Conservation (phyloP, 179 eudicot species). For the Silene noctiflora region DNA sequence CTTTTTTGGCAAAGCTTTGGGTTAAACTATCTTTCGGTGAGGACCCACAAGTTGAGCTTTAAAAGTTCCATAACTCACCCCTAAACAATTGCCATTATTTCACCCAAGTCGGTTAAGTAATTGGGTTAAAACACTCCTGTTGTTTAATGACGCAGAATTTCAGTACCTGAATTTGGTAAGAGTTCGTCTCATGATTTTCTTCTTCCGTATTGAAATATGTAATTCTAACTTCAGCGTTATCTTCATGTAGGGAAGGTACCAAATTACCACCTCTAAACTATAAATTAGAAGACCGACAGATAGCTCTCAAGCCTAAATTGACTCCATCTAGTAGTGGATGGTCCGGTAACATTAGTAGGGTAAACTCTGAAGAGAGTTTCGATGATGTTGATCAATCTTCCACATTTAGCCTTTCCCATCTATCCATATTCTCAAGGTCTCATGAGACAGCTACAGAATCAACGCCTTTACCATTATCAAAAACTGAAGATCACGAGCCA, state of each 20-base stretch:
- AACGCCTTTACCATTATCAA: slow-evolving; percentile 15
- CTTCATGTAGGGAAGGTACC: slow-evolving; percentile 52
- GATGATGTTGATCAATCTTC: slow-evolving; percentile 27
- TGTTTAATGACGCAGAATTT: background rate
- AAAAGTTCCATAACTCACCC: background rate
- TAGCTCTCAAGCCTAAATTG: slow-evolving; percentile 19
- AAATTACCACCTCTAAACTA: slow-evolving; percentile 32
- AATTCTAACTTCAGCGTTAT: slow-evolving; percentile 10
- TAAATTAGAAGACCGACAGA: slow-evolving; percentile 23
- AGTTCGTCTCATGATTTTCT: background rate
- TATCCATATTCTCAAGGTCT: slow-evolving; percentile 14
- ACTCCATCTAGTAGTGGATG: slow-evolving; percentile 26
- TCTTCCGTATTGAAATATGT: background rate
- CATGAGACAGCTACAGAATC: slow-evolving; percentile 33
- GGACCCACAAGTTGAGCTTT: background rate
- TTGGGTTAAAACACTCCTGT: too few relatives aligned
- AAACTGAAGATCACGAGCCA: slow-evolving; percentile 26
- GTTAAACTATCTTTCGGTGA: background rate
- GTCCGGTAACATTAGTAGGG: slow-evolving; percentile 21
- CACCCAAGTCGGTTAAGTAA: too few relatives aligned
- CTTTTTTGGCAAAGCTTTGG: background rate
- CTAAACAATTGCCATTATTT: too few relatives aligned
- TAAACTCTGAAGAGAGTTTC: slow-evolving; percentile 22
- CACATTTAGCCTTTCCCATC: slow-evolving; percentile 27
- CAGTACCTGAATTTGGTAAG: background rate